These are phyloP conservation scores for Fusarium verticillioides DNA, from an alignment of 2,329 filamentous ascomycete genomes.

Conservation along the genomic window DNA sequence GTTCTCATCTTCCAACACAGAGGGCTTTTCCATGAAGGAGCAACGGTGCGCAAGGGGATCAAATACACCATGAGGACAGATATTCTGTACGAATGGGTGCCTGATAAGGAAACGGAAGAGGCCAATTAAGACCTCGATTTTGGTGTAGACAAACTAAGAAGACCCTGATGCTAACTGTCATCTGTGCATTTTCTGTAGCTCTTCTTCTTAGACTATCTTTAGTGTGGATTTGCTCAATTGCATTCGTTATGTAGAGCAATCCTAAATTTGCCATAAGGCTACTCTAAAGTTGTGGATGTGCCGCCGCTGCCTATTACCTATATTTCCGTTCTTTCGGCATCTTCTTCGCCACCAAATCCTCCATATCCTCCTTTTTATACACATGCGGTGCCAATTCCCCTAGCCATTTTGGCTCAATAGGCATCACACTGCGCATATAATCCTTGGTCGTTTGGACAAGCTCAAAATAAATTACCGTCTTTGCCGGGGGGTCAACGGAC, in stretches of 20 bases:
- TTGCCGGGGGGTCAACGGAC: slow-evolving; percentile 77
- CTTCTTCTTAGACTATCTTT: not conserved
- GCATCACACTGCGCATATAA: slow-evolving; percentile 90
- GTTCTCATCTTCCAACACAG: slow-evolving; percentile 70
- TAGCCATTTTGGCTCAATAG: slow-evolving; percentile 85
- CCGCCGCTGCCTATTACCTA: not conserved
- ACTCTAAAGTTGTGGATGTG: not conserved
- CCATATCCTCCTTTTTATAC: slow-evolving; percentile 91
- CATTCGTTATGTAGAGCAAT: not conserved
- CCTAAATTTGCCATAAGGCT: not conserved
- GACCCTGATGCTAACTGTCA: too few relatives aligned
- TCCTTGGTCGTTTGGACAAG: slow-evolving; percentile 86
- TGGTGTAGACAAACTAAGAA: too few relatives aligned
- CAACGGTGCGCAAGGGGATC: slow-evolving; percentile 59
- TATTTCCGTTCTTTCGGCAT: slow-evolving; percentile 52
- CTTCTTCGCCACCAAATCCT: slow-evolving; percentile 81
- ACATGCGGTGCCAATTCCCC: slow-evolving; percentile 93
- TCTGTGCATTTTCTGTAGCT: too few relatives aligned
- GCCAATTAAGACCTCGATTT: not conserved
- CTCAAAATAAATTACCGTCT: slow-evolving; percentile 90
- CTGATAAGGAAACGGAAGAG: slow-evolving; percentile 5
- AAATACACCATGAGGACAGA: slow-evolving; percentile 70
- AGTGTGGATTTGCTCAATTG: not conserved
- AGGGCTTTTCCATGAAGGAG: slow-evolving; percentile 63
- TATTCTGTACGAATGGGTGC: slow-evolving; percentile 59